Conservation (phyloP, 2,329 filamentous ascomycete genomes). For the Coniochaeta pulveracea region DNA sequence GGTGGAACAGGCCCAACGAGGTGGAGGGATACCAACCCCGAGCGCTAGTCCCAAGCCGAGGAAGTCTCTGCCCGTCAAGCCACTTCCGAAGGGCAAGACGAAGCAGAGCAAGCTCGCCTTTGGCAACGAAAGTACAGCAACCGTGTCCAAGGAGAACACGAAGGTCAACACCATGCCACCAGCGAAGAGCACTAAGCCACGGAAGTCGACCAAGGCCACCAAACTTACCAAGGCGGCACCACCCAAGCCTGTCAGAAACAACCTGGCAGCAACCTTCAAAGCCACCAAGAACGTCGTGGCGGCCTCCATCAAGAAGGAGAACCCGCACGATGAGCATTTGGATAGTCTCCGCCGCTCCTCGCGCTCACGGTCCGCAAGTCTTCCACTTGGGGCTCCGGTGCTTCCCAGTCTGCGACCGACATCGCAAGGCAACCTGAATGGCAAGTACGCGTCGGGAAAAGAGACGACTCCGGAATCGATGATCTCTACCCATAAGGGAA, state of each 20-base stretch:
- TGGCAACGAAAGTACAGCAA: slow-evolving; percentile 12
- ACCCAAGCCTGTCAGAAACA: slow-evolving; percentile 23
- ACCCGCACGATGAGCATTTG: slow-evolving; percentile 12
- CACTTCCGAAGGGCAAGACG: slow-evolving; percentile 21
- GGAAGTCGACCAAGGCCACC: slow-evolving; percentile 21
- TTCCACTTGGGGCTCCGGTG: too few relatives aligned
- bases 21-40: slow-evolving; percentile 43
- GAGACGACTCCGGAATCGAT: too few relatives aligned
- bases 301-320: slow-evolving; percentile 12
- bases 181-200: slow-evolving; percentile 17
- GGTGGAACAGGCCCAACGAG: slow-evolving; percentile 29
- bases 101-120: slow-evolving; percentile 44
- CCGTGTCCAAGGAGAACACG: slow-evolving; percentile 14
- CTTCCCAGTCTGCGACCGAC: too few relatives aligned
- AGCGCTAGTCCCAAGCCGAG: slow-evolving; percentile 41
- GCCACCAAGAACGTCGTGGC: slow-evolving; percentile 26
- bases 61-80: slow-evolving; percentile 27
- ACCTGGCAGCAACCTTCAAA: slow-evolving; percentile 30
- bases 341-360: too few relatives aligned
- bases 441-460: too few relatives aligned
- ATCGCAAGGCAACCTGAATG: too few relatives aligned
- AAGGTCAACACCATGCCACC: slow-evolving; percentile 7
- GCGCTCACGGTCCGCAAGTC: too few relatives aligned
- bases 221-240: too few relatives aligned
- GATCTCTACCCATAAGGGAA: too few relatives aligned